Base-by-base conservation (phyloP, 331 rosid species). In the Cydonia oblonga region DNA sequence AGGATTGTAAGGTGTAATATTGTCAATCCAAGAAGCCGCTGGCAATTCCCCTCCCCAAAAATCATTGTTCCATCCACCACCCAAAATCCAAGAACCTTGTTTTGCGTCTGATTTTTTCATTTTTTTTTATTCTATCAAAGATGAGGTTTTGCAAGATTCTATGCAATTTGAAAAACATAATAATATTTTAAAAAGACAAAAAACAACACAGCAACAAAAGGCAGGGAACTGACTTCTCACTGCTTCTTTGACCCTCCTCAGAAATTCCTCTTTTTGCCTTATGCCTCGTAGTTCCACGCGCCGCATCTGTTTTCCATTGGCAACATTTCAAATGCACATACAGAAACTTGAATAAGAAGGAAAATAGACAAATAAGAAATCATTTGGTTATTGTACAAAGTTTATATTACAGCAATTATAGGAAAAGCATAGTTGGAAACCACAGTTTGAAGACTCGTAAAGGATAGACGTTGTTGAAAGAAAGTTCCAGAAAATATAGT, bases 41-140 rank as follows among this genome's bases (percentile, higher is more conserved):
- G 98, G 98, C 57, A 84, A 70, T 73, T 86, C 90, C 67, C 97
- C 97, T 74, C 93, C 96, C 98, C 98, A 89, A 9, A 76, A 86
- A 81, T 89, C 96, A 83, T 89, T 89, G 83, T 93, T 90, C 98
- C 98, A 93, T 76, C 97, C 93, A 76, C 96, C 96, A 62, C 98
- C 98, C 90, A 90, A 78, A 75, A 93, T 84, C 97, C 98, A 93
- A 56, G 88, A 87, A 79, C 89, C 96, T 71, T 77, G 82, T 71
- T 86, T 82, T 70, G 84, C 58, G 70, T 81, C 98, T 92, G 79
- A 20, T 32, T 32, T 58, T 61, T 75, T 79, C 38, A 71, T 69
- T 72, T 66, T 69, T 72, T 66, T 23, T 0, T 29, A 10, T 2
- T 18, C 7, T 5, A 18, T 33, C 26, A 35, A 64, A 12, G 25